These are phyloP conservation scores for Mortierella sp. DNA, from an alignment of 371 early-diverging fungal genomes.

Conservation along the genomic window DNA sequence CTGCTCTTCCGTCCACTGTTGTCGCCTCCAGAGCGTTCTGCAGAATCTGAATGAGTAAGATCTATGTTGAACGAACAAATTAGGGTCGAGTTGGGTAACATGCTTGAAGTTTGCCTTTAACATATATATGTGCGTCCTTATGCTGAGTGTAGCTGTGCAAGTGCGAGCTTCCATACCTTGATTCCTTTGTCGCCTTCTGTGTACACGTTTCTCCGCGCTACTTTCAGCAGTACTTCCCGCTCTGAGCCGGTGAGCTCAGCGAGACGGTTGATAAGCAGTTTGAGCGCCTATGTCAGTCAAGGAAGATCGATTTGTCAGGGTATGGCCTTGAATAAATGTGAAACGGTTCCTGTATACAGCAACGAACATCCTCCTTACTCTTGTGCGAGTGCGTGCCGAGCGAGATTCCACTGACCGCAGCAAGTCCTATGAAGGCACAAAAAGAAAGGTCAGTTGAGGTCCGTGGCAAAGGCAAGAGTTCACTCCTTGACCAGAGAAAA, in stretches of 20 bases:
- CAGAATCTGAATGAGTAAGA: slow-evolving; percentile 41
- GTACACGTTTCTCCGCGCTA: slow-evolving; percentile 32
- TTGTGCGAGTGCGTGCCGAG: slow-evolving; percentile 20
- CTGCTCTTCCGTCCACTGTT: slow-evolving; percentile 25
- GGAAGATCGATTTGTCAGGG: not conserved
- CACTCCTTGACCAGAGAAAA: not conserved
- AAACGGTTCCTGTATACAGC: not conserved
- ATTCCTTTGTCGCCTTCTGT: slow-evolving; percentile 45
- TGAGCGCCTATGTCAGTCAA: slow-evolving; percentile 28
- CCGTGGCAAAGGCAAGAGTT: not conserved
- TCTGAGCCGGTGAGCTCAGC: slow-evolving; percentile 22
- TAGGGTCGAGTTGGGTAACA: not conserved
- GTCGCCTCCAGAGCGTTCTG: slow-evolving; percentile 39
- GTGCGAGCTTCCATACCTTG: slow-evolving; percentile 20
- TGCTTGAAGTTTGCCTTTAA: not conserved
- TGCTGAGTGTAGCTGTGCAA: not conserved
- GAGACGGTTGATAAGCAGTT: slow-evolving; percentile 37
- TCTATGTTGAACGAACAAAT: slow-evolving; percentile 9
- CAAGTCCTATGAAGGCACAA: slow-evolving; percentile 9
- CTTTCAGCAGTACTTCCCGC: slow-evolving; percentile 18
- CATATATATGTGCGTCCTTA: not conserved
- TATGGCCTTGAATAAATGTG: not conserved
- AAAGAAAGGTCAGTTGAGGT: not conserved
- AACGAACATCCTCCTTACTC: not conserved
- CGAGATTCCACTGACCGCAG: not conserved